A percentile compares a stretch with the other conserved stretches of the same genome.
Conservation (phyloP, 352 stramenopile species). For the Phytophthora boehmeriae region DNA sequence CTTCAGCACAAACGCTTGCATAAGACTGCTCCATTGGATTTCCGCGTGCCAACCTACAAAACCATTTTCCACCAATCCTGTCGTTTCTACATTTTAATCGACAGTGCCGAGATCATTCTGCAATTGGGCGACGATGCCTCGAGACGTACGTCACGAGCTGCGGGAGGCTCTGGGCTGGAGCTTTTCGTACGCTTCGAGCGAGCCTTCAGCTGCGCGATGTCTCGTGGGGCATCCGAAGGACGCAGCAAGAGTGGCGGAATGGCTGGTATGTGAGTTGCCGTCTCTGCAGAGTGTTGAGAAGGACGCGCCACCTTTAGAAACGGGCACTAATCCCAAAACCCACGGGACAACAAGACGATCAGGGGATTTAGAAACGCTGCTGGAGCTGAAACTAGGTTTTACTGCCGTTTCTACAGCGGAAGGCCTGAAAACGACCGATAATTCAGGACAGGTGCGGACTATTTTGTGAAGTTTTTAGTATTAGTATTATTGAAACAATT, state of each 20-base stretch:
- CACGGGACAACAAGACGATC: background rate
- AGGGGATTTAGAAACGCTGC: slow-evolving; percentile 41
- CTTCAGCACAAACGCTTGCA: too few relatives aligned
- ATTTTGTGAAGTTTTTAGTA: background rate
- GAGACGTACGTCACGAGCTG: slow-evolving; percentile 47
- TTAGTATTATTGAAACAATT: slow-evolving; percentile 9
- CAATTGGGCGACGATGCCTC: slow-evolving; percentile 10
- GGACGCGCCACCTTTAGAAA: slow-evolving; percentile 3
- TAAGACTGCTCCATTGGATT: too few relatives aligned
- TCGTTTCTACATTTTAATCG: background rate
- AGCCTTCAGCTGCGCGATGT: slow-evolving; percentile 49
- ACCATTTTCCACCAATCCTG: background rate
- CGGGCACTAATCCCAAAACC: background rate
- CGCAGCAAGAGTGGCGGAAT: slow-evolving; percentile 40
- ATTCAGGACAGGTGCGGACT: slow-evolving; percentile 23
- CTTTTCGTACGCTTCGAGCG: slow-evolving; percentile 56
- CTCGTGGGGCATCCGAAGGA: slow-evolving; percentile 48
- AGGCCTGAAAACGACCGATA: background rate
- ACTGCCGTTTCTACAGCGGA: background rate
- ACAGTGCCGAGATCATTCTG: background rate
- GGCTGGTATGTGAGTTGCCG: slow-evolving; percentile 46
- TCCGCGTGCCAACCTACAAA: background rate
- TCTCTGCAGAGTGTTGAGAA: slow-evolving; percentile 5
- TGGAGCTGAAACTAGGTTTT: slow-evolving; percentile 49
- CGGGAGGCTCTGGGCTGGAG: slow-evolving; percentile 42